Base-by-base conservation (phyloP, 495 filamentous ascomycete genomes). In the Lophiotrema nucula region DNA sequence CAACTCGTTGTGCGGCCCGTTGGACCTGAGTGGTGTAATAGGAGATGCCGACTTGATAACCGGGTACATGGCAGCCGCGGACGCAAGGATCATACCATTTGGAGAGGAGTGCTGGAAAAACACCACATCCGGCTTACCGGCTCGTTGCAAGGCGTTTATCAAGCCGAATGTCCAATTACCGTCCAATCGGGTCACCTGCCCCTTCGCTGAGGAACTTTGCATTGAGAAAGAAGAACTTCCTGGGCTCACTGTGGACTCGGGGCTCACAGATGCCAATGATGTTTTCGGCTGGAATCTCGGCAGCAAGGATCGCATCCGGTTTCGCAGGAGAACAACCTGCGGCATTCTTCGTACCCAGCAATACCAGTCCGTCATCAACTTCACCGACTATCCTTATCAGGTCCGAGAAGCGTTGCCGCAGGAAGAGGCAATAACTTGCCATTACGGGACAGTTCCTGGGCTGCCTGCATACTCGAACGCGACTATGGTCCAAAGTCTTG, bases 221-320 rank as follows among this genome's bases (percentile, higher is more conserved):
- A 13, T 16, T 10, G 10, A 25, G 11, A 6, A 24, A 3, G 10
- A 25, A 10, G 13, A 24, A 3, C 12, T 2, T 12, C 18, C 24
- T 18, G 43, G 2, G 2, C 2, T 57, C 18, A 48, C 22, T 28
- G 2, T 56, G 4, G 54, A 57, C 33, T 57, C 54, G 11, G 45
- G 44, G 1, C 37, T 57, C 13, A 10, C 49, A 1, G 44, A 57
- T 33, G 4, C 49, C 2, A 57, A 57, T 21, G 44, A 48, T 2
- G 53, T 11, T 23, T 49, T 57, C 26, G 54, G 54, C 1, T 21
- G 48, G 33, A 57, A 57, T 23, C 22, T 57, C 5, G 1, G 4
- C 2, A 1, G 3, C 1, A 44, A 23, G 13, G 33, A 57, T 41
- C 10, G 44, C 2, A 35, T 57, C 3, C 21, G 31, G n/a, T 57